phyloP scores from a whole-genome alignment of 83 land plant genomes.

The Larix sibirica region DNA sequence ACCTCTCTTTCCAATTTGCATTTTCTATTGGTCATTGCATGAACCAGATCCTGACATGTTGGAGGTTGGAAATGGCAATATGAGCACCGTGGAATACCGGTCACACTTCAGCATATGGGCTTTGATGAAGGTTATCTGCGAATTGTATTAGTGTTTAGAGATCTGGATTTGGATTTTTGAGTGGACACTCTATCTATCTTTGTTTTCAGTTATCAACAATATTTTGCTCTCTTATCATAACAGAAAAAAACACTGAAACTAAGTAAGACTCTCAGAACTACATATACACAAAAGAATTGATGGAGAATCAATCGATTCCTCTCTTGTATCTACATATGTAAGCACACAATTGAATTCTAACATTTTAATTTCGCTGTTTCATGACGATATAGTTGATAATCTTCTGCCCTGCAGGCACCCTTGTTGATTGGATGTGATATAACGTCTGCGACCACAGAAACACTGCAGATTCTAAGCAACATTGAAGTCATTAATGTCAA shows the following conservation, averaged over 20 bases:
- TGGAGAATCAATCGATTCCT: too few relatives aligned
- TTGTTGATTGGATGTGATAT: conserved; percentile 87
- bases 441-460: conserved; percentile 39
- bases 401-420: conserved; percentile 67
- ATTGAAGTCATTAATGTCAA: conserved; percentile 78
- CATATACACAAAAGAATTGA: too few relatives aligned
- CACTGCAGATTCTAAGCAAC: conserved; percentile 55
- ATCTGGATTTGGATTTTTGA: too few relatives aligned
- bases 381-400: not conserved
- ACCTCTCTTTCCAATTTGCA: too few relatives aligned
- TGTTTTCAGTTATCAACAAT: too few relatives aligned
- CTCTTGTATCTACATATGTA: too few relatives aligned
- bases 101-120: conserved; percentile 95
- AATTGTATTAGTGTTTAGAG: too few relatives aligned
- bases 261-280: too few relatives aligned
- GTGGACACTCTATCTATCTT: too few relatives aligned
- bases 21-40: not conserved
- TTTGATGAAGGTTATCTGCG: conserved; percentile 78
- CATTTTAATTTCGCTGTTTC: not conserved
- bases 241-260: too few relatives aligned
- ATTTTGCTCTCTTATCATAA: too few relatives aligned
- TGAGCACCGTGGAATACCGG: conserved; percentile 70
- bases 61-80: conserved; percentile 94
- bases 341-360: too few relatives aligned
- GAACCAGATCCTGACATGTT: conserved; percentile 90